phyloP scores from a whole-genome alignment of 1,284 basidiomycete species.

The Malassezia dermatis region DNA sequence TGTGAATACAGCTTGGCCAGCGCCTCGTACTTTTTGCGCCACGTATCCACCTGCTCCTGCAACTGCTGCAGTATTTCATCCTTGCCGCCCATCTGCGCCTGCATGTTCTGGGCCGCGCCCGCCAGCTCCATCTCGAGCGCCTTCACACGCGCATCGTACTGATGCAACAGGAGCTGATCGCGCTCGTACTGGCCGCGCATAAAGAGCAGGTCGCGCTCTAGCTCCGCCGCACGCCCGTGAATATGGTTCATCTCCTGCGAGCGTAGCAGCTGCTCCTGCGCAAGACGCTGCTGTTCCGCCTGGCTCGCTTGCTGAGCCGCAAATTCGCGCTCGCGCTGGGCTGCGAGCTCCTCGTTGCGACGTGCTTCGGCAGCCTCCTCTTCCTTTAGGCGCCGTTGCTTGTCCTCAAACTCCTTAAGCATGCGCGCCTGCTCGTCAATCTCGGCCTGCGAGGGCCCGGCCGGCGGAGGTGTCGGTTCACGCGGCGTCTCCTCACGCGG shows the following conservation, averaged over 20 bases:
- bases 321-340: conserved; percentile 75
- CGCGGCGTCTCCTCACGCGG: conserved; percentile 26
- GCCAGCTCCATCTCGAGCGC: conserved; percentile 83
- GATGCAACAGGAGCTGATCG: conserved; percentile 93
- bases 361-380: conserved; percentile 74
- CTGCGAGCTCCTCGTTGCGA: conserved; percentile 64
- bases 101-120: conserved; percentile 67
- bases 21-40: conserved; percentile 98
- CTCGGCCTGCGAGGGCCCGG: conserved; percentile 52
- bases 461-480: conserved; percentile 25
- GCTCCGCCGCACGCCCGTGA: conserved; percentile 57
- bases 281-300: conserved; percentile 72
- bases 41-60: conserved; percentile 89
- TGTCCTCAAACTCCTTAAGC: conserved; percentile 92
- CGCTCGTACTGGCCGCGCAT: conserved; percentile 96
- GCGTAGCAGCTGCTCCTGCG: conserved; percentile 72
- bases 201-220: conserved; percentile 79
- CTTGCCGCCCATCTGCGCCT: conserved; percentile 78
- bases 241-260: conserved; percentile 61
- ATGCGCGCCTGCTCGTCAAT: conserved; percentile 87
- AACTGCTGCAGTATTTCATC: conserved; percentile 92
- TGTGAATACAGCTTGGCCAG: conserved; percentile 98
- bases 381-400: conserved; percentile 70
- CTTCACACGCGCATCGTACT: conserved; percentile 94
- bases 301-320: conserved; percentile 80